A percentile compares a stretch with the other conserved stretches of the same genome.
phyloP scores from a whole-genome alignment of 2,329 filamentous ascomycete genomes.

The Annulohypoxylon truncatum region DNA sequence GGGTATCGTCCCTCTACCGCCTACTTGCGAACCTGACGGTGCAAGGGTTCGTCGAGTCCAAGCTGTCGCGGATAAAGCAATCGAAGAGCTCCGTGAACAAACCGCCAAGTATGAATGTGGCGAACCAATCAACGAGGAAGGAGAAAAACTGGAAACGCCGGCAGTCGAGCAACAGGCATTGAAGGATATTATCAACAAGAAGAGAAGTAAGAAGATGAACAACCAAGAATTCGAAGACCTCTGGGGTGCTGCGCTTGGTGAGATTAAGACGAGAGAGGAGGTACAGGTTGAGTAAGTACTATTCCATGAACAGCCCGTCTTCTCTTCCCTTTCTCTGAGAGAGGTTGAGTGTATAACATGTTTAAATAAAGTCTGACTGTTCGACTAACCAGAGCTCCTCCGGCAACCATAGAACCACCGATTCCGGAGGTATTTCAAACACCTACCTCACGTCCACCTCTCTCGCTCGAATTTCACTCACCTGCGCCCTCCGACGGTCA shows the following conservation, averaged over 20 bases:
- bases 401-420: conserved; percentile 77
- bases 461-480: conserved; percentile 90
- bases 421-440: conserved; percentile 70
- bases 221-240: conserved; percentile 93
- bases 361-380: conserved; percentile 61
- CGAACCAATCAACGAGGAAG: conserved; percentile 71
- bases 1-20: conserved; percentile 84
- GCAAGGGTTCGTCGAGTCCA: conserved; percentile 90
- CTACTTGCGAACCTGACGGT: conserved; percentile 94
- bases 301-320: conserved; percentile 42
- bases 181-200: conserved; percentile 79
- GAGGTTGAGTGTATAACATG: conserved; percentile 40
- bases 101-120: conserved; percentile 93
- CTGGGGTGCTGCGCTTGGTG: conserved; percentile 78
- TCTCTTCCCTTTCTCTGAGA: conserved; percentile 34
- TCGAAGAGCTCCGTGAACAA: conserved; percentile 86
- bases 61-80: conserved; percentile 85
- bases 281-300: conserved; percentile 68
- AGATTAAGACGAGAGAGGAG: conserved; percentile 73
- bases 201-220: conserved; percentile 84
- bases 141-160: conserved; percentile 68
- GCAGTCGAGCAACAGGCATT: conserved; percentile 75
- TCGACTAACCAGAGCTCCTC: conserved; percentile 87
- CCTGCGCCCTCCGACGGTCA: conserved; percentile 82
- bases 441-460: conserved; percentile 82